These are phyloP conservation scores for Talaromyces wortmannii DNA, from an alignment of 495 filamentous ascomycete species.

Conservation along the genomic window DNA sequence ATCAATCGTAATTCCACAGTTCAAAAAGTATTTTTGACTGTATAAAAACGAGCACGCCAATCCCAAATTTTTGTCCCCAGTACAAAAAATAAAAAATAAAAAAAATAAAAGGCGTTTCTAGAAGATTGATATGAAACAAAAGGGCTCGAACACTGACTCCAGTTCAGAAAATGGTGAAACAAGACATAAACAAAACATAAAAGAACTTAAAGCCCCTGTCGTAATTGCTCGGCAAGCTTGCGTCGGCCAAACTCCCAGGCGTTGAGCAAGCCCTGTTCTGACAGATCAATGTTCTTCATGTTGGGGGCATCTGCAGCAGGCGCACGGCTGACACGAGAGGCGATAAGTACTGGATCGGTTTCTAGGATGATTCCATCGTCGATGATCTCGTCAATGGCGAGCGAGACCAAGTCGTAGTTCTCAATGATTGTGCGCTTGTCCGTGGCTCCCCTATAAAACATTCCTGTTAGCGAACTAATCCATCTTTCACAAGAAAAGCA, in stretches of 20 bases:
- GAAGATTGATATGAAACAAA: constrained; percentile 2
- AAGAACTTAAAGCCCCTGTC: constrained; percentile 42
- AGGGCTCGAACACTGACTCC: not conserved
- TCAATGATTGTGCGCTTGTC: constrained; percentile 97
- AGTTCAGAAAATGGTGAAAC: constrained; percentile 8
- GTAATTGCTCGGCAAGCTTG: constrained; percentile 84
- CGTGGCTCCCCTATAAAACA: constrained; percentile 63
- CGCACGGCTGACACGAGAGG: constrained; percentile 82
- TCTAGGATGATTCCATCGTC: constrained; percentile 97
- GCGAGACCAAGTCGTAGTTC: constrained; percentile 89
- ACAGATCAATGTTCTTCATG: constrained; percentile 88
- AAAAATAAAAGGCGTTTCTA: not conserved
- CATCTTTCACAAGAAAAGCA: not conserved
- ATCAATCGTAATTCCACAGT: not conserved
- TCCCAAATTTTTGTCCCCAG: constrained; percentile 3
- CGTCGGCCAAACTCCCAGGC: constrained; percentile 91
- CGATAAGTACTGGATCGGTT: constrained; percentile 88
- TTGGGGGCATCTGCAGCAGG: constrained; percentile 85
- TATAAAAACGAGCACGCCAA: not conserved
- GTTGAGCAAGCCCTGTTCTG: constrained; percentile 93
- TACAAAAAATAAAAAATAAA: not conserved
- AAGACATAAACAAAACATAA: constrained; percentile 7
- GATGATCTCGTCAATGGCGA: constrained; percentile 92
- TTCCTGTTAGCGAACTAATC: not conserved
- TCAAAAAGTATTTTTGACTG: no score